Evolutionary conservation across 2,329 filamentous ascomycete species (phyloP).

Genomic region (Ophiostoma populinum): DNA sequence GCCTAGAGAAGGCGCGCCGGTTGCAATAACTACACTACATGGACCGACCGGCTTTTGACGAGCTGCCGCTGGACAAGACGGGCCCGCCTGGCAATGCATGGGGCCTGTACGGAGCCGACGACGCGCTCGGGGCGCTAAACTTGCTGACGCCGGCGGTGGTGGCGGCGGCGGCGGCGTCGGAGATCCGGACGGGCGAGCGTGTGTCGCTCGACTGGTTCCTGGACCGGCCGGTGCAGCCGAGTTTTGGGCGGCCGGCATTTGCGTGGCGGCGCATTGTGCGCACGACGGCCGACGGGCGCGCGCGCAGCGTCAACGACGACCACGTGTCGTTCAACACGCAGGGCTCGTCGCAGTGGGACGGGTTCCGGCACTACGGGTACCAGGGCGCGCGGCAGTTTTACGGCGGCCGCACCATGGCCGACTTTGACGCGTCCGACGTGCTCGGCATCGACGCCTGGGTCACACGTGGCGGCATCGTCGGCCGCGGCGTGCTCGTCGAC

Average conservation of each 20-base stretch:
- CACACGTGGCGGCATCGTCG: slow-evolving; percentile 26
- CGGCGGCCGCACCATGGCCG: slow-evolving; percentile 3
- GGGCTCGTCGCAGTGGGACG: slow-evolving; percentile 31
- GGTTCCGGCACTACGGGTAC: slow-evolving; percentile 24
- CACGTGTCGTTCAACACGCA: slow-evolving; percentile 29
- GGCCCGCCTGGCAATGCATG: slow-evolving; percentile 19
- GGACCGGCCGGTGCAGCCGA: slow-evolving; percentile 25
- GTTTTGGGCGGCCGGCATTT: slow-evolving; percentile 28
- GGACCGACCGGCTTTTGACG: slow-evolving; percentile 19
- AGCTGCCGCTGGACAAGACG: slow-evolving; percentile 11
- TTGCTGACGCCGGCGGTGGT: slow-evolving; percentile 11
- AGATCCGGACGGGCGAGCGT: slow-evolving; percentile 37
- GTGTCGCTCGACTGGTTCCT: slow-evolving; percentile 45
- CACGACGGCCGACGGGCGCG: slow-evolving; percentile 6
- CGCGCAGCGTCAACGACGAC: slow-evolving; percentile 30
- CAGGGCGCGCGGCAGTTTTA: slow-evolving; percentile 9
- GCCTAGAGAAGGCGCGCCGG: too few species aligned
- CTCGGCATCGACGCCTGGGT: slow-evolving; percentile 11
- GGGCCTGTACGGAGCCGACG: slow-evolving; percentile 29
- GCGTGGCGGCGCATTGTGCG: slow-evolving; percentile 15
- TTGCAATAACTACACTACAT: too few species aligned
- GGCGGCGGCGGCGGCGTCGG: slow-evolving; percentile 19
- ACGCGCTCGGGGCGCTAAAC: slow-evolving; percentile 20
- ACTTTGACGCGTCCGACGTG: slow-evolving; percentile 6
- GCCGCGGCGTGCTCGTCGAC: too few species aligned